Evolutionary conservation across 257 asterid genomes (phyloP).

Genomic region (Nicotiana undulata): DNA sequence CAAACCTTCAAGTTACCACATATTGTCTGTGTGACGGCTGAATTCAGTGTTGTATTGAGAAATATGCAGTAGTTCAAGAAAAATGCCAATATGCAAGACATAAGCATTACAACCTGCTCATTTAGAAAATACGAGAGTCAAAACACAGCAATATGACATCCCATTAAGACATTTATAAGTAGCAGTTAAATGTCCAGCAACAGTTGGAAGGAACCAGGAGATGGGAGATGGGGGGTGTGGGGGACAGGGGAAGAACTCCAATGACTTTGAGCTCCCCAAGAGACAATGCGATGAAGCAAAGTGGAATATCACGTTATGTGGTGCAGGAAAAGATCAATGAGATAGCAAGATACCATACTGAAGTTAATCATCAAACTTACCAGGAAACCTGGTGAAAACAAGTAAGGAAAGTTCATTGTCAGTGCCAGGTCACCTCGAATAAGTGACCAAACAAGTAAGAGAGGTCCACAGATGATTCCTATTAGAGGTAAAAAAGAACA

Average conservation of each 20-base stretch:
- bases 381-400: constrained; percentile 83
- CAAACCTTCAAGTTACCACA: constrained; percentile 94
- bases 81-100: constrained; percentile 83
- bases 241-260: neutral
- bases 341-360: neutral
- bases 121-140: constrained; percentile 1
- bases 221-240: neutral
- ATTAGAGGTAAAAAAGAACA: neutral
- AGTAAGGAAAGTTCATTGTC: constrained; percentile 60
- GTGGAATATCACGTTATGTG: neutral
- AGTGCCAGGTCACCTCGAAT: constrained; percentile 71
- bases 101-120: constrained; percentile 60
- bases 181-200: neutral
- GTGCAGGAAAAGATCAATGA: neutral
- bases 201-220: neutral
- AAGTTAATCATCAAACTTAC: constrained; percentile 28
- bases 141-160: constrained; percentile 6
- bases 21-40: constrained; percentile 92
- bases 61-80: constrained; percentile 71
- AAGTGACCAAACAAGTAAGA: constrained; percentile 68
- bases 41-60: constrained; percentile 87
- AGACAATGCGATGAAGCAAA: neutral
- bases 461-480: constrained; percentile 66
- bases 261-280: neutral
- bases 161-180: neutral